Evolutionary conservation across 2,329 filamentous ascomycete species (phyloP).

Genomic region (Fusarium neocosmosporiellum): DNA sequence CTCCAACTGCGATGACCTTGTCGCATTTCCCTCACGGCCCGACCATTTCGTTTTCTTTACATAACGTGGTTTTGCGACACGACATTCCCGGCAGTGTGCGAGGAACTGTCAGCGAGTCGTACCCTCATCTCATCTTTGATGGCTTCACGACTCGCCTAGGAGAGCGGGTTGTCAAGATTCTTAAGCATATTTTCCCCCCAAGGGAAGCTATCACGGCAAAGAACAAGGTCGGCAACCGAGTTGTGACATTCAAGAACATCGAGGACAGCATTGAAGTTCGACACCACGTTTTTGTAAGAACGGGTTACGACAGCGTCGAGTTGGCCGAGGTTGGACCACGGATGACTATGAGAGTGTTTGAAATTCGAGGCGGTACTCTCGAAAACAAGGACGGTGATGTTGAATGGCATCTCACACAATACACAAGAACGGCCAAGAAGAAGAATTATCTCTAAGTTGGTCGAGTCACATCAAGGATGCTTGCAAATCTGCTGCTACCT

Average conservation of each 20-base stretch:
- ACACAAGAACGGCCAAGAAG: constrained; percentile 92
- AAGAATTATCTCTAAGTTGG: constrained; percentile 87
- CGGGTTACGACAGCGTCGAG: constrained; percentile 89
- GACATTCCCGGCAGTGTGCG: constrained; percentile 90
- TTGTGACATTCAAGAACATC: constrained; percentile 94
- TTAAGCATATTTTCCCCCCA: constrained; percentile 95
- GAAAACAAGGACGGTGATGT: constrained; percentile 96
- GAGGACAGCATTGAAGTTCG: constrained; percentile 94
- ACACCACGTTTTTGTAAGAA: constrained; percentile 86
- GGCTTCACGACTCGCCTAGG: constrained; percentile 88
- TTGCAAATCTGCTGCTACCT: neutral
- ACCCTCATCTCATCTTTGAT: constrained; percentile 96
- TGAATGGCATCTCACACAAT: constrained; percentile 96
- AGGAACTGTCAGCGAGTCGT: constrained; percentile 91
- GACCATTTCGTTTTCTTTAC: constrained; percentile 81
- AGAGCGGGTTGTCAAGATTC: constrained; percentile 83
- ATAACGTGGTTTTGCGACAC: constrained; percentile 91
- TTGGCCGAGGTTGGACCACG: constrained; percentile 89
- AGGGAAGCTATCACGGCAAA: constrained; percentile 78
- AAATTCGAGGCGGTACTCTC: constrained; percentile 89
- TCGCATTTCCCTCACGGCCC: constrained; percentile 91
- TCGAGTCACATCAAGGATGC: neutral
- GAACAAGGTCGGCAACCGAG: constrained; percentile 83
- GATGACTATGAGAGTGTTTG: constrained; percentile 97
- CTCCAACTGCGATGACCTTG: constrained; percentile 88